Evolutionary conservation across 2,329 filamentous ascomycete genomes (phyloP).

Genomic region (Aspergillus vadensis): DNA sequence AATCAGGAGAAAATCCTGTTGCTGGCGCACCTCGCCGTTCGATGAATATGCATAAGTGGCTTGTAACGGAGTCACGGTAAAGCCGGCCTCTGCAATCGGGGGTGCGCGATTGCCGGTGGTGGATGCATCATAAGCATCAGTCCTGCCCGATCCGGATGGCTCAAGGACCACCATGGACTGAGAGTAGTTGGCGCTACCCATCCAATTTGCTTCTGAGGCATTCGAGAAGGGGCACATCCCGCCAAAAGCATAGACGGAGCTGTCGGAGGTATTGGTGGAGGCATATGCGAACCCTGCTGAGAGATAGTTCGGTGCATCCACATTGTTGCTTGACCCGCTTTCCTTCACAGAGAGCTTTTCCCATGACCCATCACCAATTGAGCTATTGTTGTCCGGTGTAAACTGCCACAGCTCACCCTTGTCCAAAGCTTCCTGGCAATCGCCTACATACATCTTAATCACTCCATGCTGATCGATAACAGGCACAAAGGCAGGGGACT

Average conservation of each 20-base stretch:
- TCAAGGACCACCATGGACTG: constrained; percentile 71
- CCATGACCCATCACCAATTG: constrained; percentile 59
- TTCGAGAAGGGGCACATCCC: constrained; percentile 75
- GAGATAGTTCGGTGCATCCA: constrained; percentile 58
- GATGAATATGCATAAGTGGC: constrained; percentile 70
- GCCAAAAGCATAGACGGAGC: constrained; percentile 69
- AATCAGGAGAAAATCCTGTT: constrained; percentile 76
- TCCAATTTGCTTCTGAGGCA: constrained; percentile 59
- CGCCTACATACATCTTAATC: constrained; percentile 72
- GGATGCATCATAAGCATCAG: constrained; percentile 46
- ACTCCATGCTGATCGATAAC: constrained; percentile 68
- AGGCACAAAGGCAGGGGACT: constrained; percentile 67
- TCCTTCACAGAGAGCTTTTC: constrained; percentile 42
- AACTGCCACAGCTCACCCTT: constrained; percentile 69
- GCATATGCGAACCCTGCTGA: constrained; percentile 69
- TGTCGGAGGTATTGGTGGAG: constrained; percentile 54
- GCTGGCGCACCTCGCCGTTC: constrained; percentile 64
- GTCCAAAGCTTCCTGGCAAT: constrained; percentile 61
- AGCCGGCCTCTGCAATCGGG: constrained; percentile 81
- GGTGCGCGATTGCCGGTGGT: constrained; percentile 58
- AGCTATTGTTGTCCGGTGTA: constrained; percentile 47
- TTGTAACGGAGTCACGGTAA: constrained; percentile 73
- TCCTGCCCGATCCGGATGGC: constrained; percentile 22
- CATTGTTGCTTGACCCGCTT: constrained; percentile 34
- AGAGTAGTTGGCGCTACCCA: constrained; percentile 72